Evolutionary conservation across 306 rosid species (phyloP).

Genomic region (Rosa chinensis): DNA sequence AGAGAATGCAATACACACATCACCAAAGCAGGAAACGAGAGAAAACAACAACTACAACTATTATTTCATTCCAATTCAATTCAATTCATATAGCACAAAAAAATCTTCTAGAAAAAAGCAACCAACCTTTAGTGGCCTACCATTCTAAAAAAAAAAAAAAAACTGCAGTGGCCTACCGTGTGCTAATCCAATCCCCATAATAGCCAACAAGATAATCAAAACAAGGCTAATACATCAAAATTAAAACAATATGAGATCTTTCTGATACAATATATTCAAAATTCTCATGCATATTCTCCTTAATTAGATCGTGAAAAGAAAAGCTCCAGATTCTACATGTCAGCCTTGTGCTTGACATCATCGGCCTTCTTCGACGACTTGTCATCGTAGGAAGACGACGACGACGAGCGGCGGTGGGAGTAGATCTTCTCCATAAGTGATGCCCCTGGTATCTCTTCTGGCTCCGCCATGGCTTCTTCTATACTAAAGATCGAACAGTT

Average conservation of each 20-base stretch:
- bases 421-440: conserved; percentile 43
- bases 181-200: background rate
- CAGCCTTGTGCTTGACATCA: conserved; percentile 34
- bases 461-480: conserved; percentile 41
- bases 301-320: background rate
- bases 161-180: no score
- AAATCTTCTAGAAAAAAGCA: no score
- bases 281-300: background rate
- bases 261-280: background rate
- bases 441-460: conserved; percentile 34
- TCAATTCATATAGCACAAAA: background rate
- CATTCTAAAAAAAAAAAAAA: background rate
- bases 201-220: background rate
- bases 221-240: background rate
- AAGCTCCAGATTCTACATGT: background rate
- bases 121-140: background rate
- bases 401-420: conserved; percentile 38
- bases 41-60: background rate
- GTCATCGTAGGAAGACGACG: conserved; percentile 43
- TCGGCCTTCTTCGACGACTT: background rate
- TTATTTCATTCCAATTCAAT: background rate
- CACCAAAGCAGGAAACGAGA: background rate
- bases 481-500: conserved; percentile 2
- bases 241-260: background rate
- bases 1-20: background rate